These are phyloP conservation scores for Coemansia sp. DNA, from an alignment of 192 early-diverging fungal genomes.

Conservation along the genomic window DNA sequence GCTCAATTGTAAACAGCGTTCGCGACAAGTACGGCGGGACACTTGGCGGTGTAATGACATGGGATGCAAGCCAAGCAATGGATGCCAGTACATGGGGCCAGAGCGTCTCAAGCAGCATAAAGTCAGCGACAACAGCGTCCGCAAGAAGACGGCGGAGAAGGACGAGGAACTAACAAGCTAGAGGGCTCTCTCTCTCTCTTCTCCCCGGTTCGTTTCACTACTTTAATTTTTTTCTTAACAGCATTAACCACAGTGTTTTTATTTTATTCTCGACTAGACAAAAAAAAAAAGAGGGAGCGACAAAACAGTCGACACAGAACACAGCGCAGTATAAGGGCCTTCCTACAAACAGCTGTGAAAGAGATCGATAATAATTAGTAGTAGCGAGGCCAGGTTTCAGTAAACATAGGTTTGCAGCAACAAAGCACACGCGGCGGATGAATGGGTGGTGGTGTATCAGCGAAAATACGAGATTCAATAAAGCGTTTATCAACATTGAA, in stretches of 20 bases:
- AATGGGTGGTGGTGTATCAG: conserved; percentile 5
- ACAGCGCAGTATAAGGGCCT: background rate
- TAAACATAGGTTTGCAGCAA: background rate
- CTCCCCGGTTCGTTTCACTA: too few species aligned
- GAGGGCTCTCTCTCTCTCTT: too few species aligned
- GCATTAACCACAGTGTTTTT: too few species aligned
- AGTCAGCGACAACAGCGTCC: conserved; percentile 9
- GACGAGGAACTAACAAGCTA: too few species aligned
- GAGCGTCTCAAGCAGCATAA: conserved; percentile 34
- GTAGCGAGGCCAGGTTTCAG: background rate
- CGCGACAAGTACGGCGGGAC: conserved; percentile 36
- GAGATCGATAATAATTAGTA: background rate
- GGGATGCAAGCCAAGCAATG: conserved; percentile 55
- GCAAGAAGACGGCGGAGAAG: background rate
- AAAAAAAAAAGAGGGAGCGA: background rate
- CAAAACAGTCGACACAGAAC: background rate
- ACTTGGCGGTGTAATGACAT: conserved; percentile 75
- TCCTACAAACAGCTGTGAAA: background rate
- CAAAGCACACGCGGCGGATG: background rate
- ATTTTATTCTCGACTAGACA: too few species aligned
- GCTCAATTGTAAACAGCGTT: conserved; percentile 42
- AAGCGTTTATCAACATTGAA: conserved; percentile 10
- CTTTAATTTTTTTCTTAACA: too few species aligned
- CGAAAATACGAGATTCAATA: conserved; percentile 10
- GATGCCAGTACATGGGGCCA: conserved; percentile 32